phyloP scores from a whole-genome alignment of 257 asterid species.

The Solanum rostratum region DNA sequence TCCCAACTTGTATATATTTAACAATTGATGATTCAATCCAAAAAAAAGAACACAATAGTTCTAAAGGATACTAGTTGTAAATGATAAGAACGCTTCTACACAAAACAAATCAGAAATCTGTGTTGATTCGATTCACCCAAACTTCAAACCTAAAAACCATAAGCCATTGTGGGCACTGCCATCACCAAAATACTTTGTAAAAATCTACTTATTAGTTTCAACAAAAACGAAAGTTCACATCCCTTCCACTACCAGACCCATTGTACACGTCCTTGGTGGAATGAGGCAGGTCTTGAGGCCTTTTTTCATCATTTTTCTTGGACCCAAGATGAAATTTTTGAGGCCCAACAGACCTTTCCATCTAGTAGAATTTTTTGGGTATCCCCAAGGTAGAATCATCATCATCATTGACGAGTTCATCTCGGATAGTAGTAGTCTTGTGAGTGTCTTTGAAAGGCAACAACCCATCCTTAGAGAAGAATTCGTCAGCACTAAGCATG shows the following conservation, averaged over 20 bases:
- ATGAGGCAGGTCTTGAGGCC: constrained; percentile 14
- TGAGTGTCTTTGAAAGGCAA: constrained; percentile 46
- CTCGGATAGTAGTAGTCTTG: constrained; percentile 50
- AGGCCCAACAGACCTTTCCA: constrained; percentile 84
- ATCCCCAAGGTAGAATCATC: constrained; percentile 38
- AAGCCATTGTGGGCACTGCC: not conserved
- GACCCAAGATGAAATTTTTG: constrained; percentile 66
- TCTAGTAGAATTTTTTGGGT: constrained; percentile 60
- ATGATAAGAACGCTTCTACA: not conserved
- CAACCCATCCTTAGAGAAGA: constrained; percentile 62
- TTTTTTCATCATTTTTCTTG: constrained; percentile 25
- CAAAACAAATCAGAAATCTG: not conserved
- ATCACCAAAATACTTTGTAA: not conserved
- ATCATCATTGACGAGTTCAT: constrained; percentile 33
- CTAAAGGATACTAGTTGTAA: not conserved
- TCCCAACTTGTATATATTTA: not conserved
- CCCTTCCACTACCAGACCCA: not conserved
- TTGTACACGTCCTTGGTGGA: constrained; percentile 14
- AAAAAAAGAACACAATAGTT: not conserved
- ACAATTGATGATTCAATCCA: not conserved
- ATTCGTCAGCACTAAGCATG: constrained; percentile 86
- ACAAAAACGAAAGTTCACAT: constrained; percentile 7
- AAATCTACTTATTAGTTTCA: not conserved
- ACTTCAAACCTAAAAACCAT: not conserved
- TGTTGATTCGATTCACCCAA: not conserved